Evolutionary conservation across 331 rosid species (phyloP).

Genomic region (Quercus phellos): DNA sequence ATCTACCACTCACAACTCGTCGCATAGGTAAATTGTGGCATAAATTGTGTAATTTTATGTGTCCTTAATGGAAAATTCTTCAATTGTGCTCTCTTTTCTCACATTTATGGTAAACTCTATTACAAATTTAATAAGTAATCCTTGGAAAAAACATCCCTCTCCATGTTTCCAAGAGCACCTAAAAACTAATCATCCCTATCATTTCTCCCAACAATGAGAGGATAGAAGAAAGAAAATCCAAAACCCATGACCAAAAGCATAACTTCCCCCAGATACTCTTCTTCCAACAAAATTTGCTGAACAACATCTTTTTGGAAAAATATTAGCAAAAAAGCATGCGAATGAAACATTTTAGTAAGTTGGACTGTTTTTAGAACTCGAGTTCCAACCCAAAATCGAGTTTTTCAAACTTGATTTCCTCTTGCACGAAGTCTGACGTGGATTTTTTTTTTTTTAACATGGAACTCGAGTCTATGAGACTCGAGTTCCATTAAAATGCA

Average conservation of each 20-base stretch:
- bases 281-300: too few species aligned
- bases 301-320: too few species aligned
- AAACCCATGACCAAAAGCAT: neutral
- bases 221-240: neutral
- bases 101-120: rapidly evolving
- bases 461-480: too few species aligned
- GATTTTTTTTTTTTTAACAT: too few species aligned
- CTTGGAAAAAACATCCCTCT: rapidly evolving
- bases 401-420: too few species aligned
- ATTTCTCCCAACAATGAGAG: rapidly evolving
- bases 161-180: neutral
- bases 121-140: rapidly evolving
- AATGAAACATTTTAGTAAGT: too few species aligned
- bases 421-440: too few species aligned
- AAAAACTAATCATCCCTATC: neutral
- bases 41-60: too few species aligned
- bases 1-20: rapidly evolving
- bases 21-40: rapidly evolving
- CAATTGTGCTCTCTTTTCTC: rapidly evolving
- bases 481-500: too few species aligned
- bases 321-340: too few species aligned
- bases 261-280: neutral
- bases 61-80: rapidly evolving
- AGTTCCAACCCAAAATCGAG: too few species aligned
- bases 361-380: too few species aligned